These are phyloP conservation scores for Lepraria neglecta DNA, from an alignment of 495 filamentous ascomycete species.

Conservation along the genomic window DNA sequence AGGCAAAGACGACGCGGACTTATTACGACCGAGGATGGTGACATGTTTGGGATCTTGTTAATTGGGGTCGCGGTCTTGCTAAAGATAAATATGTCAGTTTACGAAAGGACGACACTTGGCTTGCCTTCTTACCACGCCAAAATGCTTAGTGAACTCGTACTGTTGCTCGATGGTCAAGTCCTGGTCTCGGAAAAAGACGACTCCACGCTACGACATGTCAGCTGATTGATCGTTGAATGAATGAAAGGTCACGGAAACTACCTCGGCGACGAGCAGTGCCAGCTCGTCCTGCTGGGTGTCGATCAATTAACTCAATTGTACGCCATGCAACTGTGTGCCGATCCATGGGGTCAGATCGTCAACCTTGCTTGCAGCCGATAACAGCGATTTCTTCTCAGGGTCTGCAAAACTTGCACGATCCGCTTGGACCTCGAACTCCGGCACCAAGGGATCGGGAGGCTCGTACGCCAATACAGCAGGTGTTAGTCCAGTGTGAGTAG, in stretches of 20 bases:
- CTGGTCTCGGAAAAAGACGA: conserved; percentile 43
- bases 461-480: conserved; percentile 19
- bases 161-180: conserved; percentile 33
- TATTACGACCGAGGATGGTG: conserved; percentile 4
- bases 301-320: conserved; percentile 39
- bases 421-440: conserved; percentile 11
- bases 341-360: conserved; percentile 38
- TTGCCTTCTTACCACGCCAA: conserved; percentile 26
- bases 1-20: not conserved
- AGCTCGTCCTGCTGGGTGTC: conserved; percentile 39
- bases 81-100: conserved; percentile 19
- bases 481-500: conserved; percentile 23
- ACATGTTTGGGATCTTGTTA: not conserved
- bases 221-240: not conserved
- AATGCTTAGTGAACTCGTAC: conserved; percentile 29
- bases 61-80: conserved; percentile 17
- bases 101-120: no score
- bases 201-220: conserved; percentile 27
- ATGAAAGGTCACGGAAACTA: not conserved
- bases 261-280: conserved; percentile 39
- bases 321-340: conserved; percentile 38
- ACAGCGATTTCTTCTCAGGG: conserved; percentile 20
- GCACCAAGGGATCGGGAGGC: conserved; percentile 17
- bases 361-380: conserved; percentile 23
- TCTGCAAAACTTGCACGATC: conserved; percentile 22